Evolutionary conservation across 106 monocot genomes (phyloP), one percentile per base, ranked within the genome.

Genomic region (Vanilla planifolia): DNA sequence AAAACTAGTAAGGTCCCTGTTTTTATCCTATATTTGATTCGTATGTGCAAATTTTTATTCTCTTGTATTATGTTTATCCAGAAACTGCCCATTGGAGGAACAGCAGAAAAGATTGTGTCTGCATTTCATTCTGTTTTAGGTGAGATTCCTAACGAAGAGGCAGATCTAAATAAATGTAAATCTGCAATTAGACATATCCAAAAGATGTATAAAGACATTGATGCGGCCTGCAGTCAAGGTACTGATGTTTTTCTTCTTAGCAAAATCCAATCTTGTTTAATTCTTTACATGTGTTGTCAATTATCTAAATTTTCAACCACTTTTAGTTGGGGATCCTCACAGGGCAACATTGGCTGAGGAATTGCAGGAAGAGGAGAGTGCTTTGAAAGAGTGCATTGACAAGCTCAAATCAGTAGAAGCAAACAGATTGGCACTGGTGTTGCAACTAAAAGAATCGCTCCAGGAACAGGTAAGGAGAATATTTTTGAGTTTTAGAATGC

Each of bases 31-130:
- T 21, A 26, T 45, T 61, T 42, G 23, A 2, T n/a, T n/a, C n/a
- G n/a, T n/a, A n/a, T n/a, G n/a, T n/a, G n/a, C n/a, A n/a, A n/a
- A n/a, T n/a, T n/a, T n/a, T n/a, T n/a, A n/a, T n/a, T n/a, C n/a
- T n/a, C n/a, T n/a, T n/a, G n/a, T n/a, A n/a, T n/a, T 15, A 11
- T 53, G 28, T 20, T 57, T 33, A 57, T 50, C 23, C 77, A 98
- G 98, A 98, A 92, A 98, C 72, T 98, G 26, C 77, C 84, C 25
- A 50, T 98, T 46, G 98, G 98, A 63, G 98, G 92, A 47, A 73
- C 73, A 45, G 88, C 85, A 60, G 98, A 98, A 62, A 98, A 82
- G 66, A 88, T 98, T 56, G 72, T 98, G 17, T 92, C 98, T 50
- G 98, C 98, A 60, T 74, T 92, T 61, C 78, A 98, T 62, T 56